These are phyloP conservation scores for Talaromyces borbonicus DNA, from an alignment of 495 filamentous ascomycete species.

Conservation along the genomic window DNA sequence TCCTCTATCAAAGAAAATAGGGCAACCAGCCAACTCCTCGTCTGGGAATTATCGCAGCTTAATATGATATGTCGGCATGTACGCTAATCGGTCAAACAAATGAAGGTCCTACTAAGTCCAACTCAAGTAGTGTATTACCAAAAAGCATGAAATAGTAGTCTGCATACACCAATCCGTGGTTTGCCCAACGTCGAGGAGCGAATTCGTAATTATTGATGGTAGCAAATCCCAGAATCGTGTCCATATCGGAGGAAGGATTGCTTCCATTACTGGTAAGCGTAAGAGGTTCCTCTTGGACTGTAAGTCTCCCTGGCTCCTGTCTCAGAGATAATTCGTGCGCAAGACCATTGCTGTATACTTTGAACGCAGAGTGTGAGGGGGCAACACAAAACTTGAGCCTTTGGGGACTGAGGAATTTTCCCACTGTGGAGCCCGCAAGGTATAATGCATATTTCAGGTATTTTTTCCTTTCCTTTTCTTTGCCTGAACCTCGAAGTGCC, in stretches of 20 bases:
- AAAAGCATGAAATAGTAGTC: slow-evolving; percentile 37
- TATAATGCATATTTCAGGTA: slow-evolving; percentile 11
- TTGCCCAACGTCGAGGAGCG: slow-evolving; percentile 15
- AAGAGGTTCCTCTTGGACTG: slow-evolving; percentile 4
- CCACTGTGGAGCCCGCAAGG: slow-evolving; percentile 15
- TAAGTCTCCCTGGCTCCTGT: not conserved
- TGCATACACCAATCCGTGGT: slow-evolving; percentile 35
- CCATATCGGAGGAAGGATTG: too few species aligned
- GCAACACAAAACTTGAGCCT: too few species aligned
- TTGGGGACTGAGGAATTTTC: too few species aligned
- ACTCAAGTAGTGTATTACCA: slow-evolving; percentile 25
- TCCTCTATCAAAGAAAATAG: too few species aligned
- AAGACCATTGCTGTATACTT: slow-evolving; percentile 21
- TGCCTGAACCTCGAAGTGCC: slow-evolving; percentile 30
- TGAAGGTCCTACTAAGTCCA: too few species aligned
- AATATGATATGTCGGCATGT: too few species aligned
- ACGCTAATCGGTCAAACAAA: too few species aligned
- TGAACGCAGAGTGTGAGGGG: too few species aligned
- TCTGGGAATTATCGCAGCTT: too few species aligned
- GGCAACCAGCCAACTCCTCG: too few species aligned
- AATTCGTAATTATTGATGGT: slow-evolving; percentile 28
- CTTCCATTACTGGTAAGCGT: too few species aligned
- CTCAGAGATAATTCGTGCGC: slow-evolving; percentile 16
- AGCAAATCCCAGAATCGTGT: slow-evolving; percentile 21
- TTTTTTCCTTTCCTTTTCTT: slow-evolving; percentile 25